These are phyloP conservation scores for Mycena crocata DNA, from an alignment of 768 basidiomycete species.

Conservation along the genomic window DNA sequence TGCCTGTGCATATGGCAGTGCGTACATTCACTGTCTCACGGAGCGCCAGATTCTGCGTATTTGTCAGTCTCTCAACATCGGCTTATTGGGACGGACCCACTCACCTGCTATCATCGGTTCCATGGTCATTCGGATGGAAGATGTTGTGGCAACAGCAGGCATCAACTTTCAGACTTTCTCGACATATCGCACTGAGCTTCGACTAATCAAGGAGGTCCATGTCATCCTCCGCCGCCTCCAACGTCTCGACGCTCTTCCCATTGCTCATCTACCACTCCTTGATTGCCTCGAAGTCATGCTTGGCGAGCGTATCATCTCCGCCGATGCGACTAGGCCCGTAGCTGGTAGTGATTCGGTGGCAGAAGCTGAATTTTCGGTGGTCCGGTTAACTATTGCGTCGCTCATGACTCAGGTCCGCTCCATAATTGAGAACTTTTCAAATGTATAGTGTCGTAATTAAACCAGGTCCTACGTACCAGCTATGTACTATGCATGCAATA, in stretches of 20 bases:
- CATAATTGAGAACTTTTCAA: neutral
- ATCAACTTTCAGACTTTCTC: slow-evolving; percentile 4
- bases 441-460: too few relatives aligned
- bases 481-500: too few relatives aligned
- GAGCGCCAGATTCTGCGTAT: slow-evolving; percentile 1
- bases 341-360: neutral
- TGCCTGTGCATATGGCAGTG: neutral
- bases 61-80: slow-evolving; percentile 5
- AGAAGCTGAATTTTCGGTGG: neutral
- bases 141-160: slow-evolving; percentile 3
- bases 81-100: neutral
- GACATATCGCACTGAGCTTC: slow-evolving; percentile 5
- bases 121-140: neutral
- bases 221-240: neutral
- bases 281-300: neutral
- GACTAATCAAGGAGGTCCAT: neutral
- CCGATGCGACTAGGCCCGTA: neutral
- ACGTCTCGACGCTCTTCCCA: neutral
- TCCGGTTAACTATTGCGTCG: neutral
- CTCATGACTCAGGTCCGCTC: neutral
- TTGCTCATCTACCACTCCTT: neutral
- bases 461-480: too few relatives aligned
- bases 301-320: neutral
- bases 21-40: neutral
- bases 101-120: neutral